Evolutionary conservation across 257 asterid genomes (phyloP).

Genomic region (Linderniella brevidens): DNA sequence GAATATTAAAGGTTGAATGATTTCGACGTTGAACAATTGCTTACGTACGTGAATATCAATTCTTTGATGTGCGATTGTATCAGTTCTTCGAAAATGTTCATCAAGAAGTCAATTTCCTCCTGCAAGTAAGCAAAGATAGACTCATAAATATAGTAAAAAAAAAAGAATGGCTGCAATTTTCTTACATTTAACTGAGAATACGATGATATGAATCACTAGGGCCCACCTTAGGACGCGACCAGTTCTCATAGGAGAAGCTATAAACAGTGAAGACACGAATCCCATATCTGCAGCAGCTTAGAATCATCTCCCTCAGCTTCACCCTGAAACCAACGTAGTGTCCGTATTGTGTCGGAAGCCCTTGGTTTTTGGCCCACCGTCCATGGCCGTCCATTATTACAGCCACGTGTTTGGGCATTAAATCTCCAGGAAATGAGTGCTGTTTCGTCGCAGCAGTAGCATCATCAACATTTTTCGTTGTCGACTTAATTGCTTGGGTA

Average conservation of each 20-base stretch:
- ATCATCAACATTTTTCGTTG: too few species aligned
- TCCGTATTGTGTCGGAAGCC: not conserved
- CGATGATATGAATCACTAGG: not conserved
- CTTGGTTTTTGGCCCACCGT: not conserved
- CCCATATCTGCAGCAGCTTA: not conserved
- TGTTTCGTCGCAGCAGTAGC: too few species aligned
- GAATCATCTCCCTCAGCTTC: not conserved
- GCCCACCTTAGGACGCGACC: conserved; percentile 1
- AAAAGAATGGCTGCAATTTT: too few species aligned
- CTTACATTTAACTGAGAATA: too few species aligned
- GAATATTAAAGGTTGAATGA: not conserved
- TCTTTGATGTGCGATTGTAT: not conserved
- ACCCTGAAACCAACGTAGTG: not conserved
- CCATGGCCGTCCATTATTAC: conserved; percentile 3
- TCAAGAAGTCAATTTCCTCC: too few species aligned
- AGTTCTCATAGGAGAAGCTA: not conserved
- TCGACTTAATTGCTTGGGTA: too few species aligned
- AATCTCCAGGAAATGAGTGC: too few species aligned
- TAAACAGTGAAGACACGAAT: not conserved
- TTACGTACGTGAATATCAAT: not conserved
- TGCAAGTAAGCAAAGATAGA: too few species aligned
- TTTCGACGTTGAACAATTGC: not conserved
- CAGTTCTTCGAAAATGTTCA: not conserved
- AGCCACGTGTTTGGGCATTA: conserved; percentile 1
- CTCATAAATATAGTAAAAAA: too few species aligned